Base-by-base conservation (phyloP, 2,329 filamentous ascomycete species). In the Cladophialophora chaetospira region DNA sequence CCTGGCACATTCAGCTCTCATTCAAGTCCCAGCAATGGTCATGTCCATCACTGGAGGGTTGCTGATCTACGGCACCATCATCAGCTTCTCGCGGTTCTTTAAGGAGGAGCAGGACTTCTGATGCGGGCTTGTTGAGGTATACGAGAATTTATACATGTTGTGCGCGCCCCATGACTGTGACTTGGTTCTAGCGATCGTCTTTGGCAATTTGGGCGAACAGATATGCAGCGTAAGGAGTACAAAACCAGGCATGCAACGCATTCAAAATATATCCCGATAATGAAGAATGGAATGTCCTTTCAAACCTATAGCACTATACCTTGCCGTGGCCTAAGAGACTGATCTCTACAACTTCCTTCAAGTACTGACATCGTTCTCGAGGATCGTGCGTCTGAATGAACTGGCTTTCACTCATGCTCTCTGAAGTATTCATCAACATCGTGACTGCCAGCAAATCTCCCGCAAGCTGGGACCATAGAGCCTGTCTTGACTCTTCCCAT, bases 21-120 rank as follows among this genome's bases (percentile, higher is more conserved):
- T 99, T 70, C 78, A 85, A 61, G 74, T 88, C 56, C 86, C 90
- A 50, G 94, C 94, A 46, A 96, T 96, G 86, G 78, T 91, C 71
- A 99, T 99, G 94, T 95, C 89, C 50, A 88, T 99, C 67, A 77
- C 93, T 50, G 94, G 94, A 25, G 94, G 94, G 50, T 79, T 97
- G 58, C 78, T 99, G 71, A 99, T 99, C 72, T 99, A 99, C 76
- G 90, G 91, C 55, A 99, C 94, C 46, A 97, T 99, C 71, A 95
- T 99, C 76, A 94, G 89, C 77, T 99, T 99, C 75, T 88, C 89
- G 65, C 89, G 97, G 86, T 99, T 97, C 79, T 99, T 99, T 81
- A 88, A 93, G 72, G 92, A 97, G 75, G 91, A 97, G 72, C 89
- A 96, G 71, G 94, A 97, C 68, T 99, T 97, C 73, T 97, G 76